phyloP scores from a whole-genome alignment of 495 filamentous ascomycete genomes.

The Barbatosphaeria neglecta region DNA sequence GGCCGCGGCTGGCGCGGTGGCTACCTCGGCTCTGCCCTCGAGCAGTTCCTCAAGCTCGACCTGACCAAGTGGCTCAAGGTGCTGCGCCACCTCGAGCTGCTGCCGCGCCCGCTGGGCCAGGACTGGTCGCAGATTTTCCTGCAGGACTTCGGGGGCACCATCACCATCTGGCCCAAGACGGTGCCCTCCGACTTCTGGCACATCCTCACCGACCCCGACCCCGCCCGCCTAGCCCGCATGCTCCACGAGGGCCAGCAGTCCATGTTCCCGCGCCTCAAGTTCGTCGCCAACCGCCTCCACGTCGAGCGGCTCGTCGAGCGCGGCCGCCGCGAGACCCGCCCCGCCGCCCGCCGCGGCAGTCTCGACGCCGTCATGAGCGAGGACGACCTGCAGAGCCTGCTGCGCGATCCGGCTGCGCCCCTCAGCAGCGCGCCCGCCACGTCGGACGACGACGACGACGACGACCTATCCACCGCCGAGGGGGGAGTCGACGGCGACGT shows the following conservation, averaged over 20 bases:
- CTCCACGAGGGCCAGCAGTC: constrained; percentile 75
- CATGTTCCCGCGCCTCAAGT: constrained; percentile 81
- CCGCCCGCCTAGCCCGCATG: constrained; percentile 71
- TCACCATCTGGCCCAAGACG: constrained; percentile 88
- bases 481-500: background rate
- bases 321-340: constrained; percentile 49
- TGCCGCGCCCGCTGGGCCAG: constrained; percentile 83
- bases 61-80: constrained; percentile 95
- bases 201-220: constrained; percentile 73
- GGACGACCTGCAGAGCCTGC: constrained; percentile 25
- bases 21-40: constrained; percentile 79
- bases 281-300: constrained; percentile 74
- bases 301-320: constrained; percentile 70
- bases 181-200: constrained; percentile 65
- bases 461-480: background rate
- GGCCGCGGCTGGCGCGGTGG: constrained; percentile 94
- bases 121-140: constrained; percentile 96
- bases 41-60: constrained; percentile 92
- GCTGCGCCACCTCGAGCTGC: constrained; percentile 77
- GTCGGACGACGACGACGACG: constrained; percentile 2
- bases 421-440: background rate
- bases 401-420: constrained; percentile 1
- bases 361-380: constrained; percentile 35
- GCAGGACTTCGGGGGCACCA: constrained; percentile 84
- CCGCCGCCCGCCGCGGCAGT: constrained; percentile 22